Evolutionary conservation across 495 filamentous ascomycete genomes (phyloP).

Genomic region (Podospora comata): DNA sequence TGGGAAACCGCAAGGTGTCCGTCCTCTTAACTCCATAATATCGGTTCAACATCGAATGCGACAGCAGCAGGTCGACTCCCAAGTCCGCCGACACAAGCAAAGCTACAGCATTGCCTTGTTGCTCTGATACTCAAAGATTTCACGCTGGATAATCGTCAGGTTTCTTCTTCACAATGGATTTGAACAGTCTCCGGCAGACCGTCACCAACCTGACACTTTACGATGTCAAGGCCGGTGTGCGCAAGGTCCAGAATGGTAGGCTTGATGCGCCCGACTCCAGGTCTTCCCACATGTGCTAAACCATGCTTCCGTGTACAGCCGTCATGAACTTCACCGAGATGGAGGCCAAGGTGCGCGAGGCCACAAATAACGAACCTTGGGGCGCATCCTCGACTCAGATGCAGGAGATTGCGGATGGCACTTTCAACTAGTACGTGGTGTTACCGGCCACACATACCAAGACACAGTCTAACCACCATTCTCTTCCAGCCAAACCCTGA

Average conservation of each 20-base stretch:
- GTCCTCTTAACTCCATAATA: not conserved
- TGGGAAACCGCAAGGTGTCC: slow-evolving; percentile 31
- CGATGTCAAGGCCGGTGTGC: slow-evolving; percentile 93
- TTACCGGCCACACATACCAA: slow-evolving; percentile 6
- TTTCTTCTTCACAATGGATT: slow-evolving; percentile 61
- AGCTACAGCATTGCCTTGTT: not conserved
- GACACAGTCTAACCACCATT: not conserved
- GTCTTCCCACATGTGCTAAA: not conserved
- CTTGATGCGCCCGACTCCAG: not conserved
- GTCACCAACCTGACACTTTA: slow-evolving; percentile 94
- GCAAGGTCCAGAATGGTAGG: slow-evolving; percentile 98
- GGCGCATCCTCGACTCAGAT: slow-evolving; percentile 81
- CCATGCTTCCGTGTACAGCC: slow-evolving; percentile 49
- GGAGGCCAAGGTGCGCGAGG: slow-evolving; percentile 97
- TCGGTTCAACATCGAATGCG: not conserved
- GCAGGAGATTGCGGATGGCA: slow-evolving; percentile 97
- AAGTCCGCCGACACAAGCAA: not conserved
- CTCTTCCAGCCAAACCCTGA: slow-evolving; percentile 76
- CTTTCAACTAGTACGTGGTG: slow-evolving; percentile 86
- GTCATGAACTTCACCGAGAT: slow-evolving; percentile 99
- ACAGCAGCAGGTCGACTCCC: not conserved
- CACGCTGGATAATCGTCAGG: not conserved
- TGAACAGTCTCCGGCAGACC: slow-evolving; percentile 77
- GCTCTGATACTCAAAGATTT: not conserved
- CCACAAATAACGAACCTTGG: slow-evolving; percentile 98